These are phyloP conservation scores for Talaromyces albobiverticillius DNA, from an alignment of 2,329 filamentous ascomycete genomes.

Conservation along the genomic window DNA sequence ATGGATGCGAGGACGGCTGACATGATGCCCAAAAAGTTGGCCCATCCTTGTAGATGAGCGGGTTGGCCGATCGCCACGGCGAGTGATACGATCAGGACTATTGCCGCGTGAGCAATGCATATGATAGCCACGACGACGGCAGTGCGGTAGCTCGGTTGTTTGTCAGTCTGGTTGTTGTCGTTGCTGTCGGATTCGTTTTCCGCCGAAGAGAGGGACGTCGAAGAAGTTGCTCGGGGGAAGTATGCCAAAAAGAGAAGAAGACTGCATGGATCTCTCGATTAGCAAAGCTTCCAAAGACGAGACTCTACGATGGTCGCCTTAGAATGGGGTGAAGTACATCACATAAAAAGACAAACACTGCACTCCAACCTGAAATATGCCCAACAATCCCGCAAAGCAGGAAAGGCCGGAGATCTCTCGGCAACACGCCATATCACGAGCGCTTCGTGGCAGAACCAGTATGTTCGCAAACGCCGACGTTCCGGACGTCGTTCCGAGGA, in stretches of 20 bases:
- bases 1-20: slow-evolving; percentile 75
- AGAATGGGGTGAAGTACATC: too few relatives aligned
- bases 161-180: neutral
- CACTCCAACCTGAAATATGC: slow-evolving; percentile 84
- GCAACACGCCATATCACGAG: slow-evolving; percentile 82
- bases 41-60: slow-evolving; percentile 69
- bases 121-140: slow-evolving; percentile 71
- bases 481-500: slow-evolving; percentile 87
- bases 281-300: neutral
- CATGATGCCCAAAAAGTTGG: slow-evolving; percentile 78
- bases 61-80: slow-evolving; percentile 65
- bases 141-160: slow-evolving; percentile 62
- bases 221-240: slow-evolving; percentile 66
- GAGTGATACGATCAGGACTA: slow-evolving; percentile 62
- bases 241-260: slow-evolving; percentile 92
- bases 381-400: slow-evolving; percentile 80
- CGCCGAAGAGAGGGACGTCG: slow-evolving; percentile 43
- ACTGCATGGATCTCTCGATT: slow-evolving; percentile 47
- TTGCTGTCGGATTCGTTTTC: slow-evolving; percentile 47
- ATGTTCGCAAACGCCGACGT: slow-evolving; percentile 92
- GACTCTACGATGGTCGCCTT: too few relatives aligned
- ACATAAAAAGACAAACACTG: slow-evolving; percentile 91
- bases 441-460: slow-evolving; percentile 77
- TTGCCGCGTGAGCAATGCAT: slow-evolving; percentile 72
- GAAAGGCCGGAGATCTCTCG: slow-evolving; percentile 75